Percentiles rank a stretch among this genome's conserved stretches.
Evolutionary conservation across 179 eudicot genomes (phyloP).

Genomic region (Actinidia polygama): DNA sequence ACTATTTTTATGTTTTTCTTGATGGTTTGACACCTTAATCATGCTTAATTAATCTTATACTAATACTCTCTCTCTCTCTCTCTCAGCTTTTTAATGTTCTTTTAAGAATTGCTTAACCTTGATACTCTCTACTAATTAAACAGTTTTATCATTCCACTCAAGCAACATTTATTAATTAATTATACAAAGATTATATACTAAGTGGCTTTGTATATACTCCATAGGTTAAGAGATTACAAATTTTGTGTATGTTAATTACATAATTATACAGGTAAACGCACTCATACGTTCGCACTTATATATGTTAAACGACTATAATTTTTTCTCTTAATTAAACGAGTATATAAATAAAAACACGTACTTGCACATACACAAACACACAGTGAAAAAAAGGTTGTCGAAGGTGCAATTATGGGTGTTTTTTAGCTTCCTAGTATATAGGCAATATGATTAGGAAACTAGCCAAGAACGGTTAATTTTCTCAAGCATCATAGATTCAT

Average conservation of each 20-base stretch:
- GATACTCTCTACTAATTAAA: background rate
- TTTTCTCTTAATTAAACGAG: too few relatives aligned
- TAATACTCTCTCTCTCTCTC: background rate
- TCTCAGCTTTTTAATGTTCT: constrained; percentile 17
- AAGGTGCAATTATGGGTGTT: too few relatives aligned
- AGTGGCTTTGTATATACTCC: background rate
- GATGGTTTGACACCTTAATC: constrained; percentile 22
- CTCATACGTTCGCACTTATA: too few relatives aligned
- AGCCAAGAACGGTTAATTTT: background rate
- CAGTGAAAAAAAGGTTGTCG: too few relatives aligned
- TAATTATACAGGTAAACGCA: too few relatives aligned
- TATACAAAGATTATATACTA: background rate
- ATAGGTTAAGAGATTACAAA: background rate
- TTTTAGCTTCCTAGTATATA: background rate
- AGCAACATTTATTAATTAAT: too few relatives aligned
- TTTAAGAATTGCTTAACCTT: background rate
- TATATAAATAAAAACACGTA: too few relatives aligned
- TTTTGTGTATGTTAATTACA: background rate
- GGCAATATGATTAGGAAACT: background rate
- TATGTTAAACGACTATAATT: too few relatives aligned
- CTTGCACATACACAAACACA: too few relatives aligned
- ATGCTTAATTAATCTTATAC: background rate
- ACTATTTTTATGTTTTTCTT: constrained; percentile 17
- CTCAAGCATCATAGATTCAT: background rate
- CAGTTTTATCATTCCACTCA: background rate